These are phyloP conservation scores for Sporothrix mexicana DNA, from an alignment of 2,329 filamentous ascomycete genomes.

Conservation along the genomic window DNA sequence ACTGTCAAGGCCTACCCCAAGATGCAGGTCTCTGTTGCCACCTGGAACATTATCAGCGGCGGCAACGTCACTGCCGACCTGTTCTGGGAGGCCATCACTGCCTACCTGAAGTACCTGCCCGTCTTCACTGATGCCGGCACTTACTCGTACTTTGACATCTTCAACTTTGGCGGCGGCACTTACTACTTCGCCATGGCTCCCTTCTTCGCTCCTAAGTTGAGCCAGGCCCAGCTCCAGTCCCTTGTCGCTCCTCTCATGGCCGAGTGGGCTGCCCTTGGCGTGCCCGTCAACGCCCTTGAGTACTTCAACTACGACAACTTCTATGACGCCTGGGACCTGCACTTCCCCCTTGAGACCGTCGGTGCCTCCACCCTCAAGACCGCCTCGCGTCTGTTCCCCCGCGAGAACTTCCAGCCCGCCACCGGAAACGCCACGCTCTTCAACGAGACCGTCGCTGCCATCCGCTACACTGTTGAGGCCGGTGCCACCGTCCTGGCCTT, in stretches of 20 bases:
- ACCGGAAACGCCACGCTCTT: constrained; percentile 46
- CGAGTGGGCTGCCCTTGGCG: constrained; percentile 40
- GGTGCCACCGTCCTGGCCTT: constrained; percentile 52
- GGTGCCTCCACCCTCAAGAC: constrained; percentile 38
- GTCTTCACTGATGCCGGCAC: constrained; percentile 41
- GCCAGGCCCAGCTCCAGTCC: constrained; percentile 37
- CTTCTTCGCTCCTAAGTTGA: constrained; percentile 40
- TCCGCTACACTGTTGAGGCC: constrained; percentile 49
- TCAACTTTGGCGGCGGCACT: constrained; percentile 35
- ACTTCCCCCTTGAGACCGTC: constrained; percentile 48
- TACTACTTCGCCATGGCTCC: constrained; percentile 42
- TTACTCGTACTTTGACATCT: constrained; percentile 44
- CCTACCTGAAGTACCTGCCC: constrained; percentile 43
- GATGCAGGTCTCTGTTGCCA: constrained; percentile 39
- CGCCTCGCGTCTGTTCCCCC: constrained; percentile 44
- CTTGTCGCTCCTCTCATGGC: constrained; percentile 40
- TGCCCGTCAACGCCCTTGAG: constrained; percentile 36
- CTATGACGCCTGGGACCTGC: constrained; percentile 54
- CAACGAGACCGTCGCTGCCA: constrained; percentile 40
- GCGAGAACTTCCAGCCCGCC: constrained; percentile 41
- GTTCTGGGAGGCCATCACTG: constrained; percentile 44
- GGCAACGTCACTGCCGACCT: constrained; percentile 51
- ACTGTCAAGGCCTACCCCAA: constrained; percentile 37
- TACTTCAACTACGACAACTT: constrained; percentile 47
- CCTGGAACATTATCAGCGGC: constrained; percentile 37